Conservation (phyloP, 106 monocot genomes). For the Hemerocallis citrina region DNA sequence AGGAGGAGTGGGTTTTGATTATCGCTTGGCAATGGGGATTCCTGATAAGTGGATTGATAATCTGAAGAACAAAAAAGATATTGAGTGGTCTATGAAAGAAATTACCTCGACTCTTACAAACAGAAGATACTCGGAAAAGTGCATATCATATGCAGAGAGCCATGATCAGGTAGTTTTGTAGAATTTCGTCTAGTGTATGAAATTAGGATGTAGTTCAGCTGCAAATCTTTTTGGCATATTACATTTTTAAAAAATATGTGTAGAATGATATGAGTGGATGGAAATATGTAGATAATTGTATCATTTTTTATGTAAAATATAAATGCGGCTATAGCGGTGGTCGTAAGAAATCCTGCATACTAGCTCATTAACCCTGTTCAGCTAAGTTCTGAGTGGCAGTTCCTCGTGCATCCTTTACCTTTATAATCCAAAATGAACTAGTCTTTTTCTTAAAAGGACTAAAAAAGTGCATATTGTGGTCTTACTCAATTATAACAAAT, state of each 20-base stretch:
- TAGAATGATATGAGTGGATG: neutral
- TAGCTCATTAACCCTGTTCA: neutral
- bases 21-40: conserved; percentile 89
- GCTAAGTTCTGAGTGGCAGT: neutral
- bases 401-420: too few relatives aligned
- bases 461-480: too few relatives aligned
- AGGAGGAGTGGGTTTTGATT: conserved; percentile 86
- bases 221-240: too few relatives aligned
- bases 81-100: conserved; percentile 75
- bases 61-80: conserved; percentile 78
- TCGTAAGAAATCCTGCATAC: neutral
- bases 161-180: conserved; percentile 80
- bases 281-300: neutral
- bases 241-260: neutral
- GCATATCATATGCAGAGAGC: conserved; percentile 86
- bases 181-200: neutral
- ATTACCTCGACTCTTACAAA: conserved; percentile 56
- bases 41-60: conserved; percentile 93
- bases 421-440: too few relatives aligned
- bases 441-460: too few relatives aligned
- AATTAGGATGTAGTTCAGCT: too few relatives aligned
- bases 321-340: neutral
- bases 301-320: neutral
- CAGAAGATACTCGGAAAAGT: conserved; percentile 86
- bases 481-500: too few relatives aligned